Evolutionary conservation across 768 basidiomycete genomes (phyloP), one percentile per base, ranked within the genome.

Genomic region (Hypholoma fasciculare): DNA sequence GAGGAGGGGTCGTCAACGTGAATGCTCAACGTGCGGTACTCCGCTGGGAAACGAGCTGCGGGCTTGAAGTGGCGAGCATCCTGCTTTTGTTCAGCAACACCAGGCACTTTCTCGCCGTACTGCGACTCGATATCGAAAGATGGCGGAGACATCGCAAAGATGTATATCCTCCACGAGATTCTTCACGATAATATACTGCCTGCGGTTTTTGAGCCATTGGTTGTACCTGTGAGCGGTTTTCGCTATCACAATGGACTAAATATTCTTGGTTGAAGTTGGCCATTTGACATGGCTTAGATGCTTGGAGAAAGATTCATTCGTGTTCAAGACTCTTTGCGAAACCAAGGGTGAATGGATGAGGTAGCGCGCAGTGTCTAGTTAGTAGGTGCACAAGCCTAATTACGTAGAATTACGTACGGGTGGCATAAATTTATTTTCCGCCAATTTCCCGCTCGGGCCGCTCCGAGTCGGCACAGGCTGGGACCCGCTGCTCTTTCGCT

Each of bases 21-120:
- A 37, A 69, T 65, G 43, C 67, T 68, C 16, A 71, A 38, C 16
- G 68, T 71, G 30, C 65, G 63, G 48, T 67, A 71, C 59, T 71
- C 69, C 37, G 65, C 59, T 1, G 69, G 68, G 12, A 69, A 46
- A 19, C 68, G 64, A 42, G 40, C 57, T 11, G 52, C 54, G 36
- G 63, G 54, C 39, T 63, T 49, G 17, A 53, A 58, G 4, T 48
- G 16, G 26, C 48, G 57, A 36, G 12, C 44, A 19, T 37, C 52
- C 54, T 56, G 13, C 40, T 61, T 34, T 34, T 34, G 30, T 34
- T 6, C 30, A 34, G 30, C 9, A 5, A 34, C 9, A 34, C 30
- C 30, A 9, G 30, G 6, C 30, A 34, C 6, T 34, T 34, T 34
- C 30, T 34, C 30, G 3, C 30, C 30, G 30, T 6, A 34, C 54